Base-by-base conservation (phyloP, 257 asterid genomes). In the Gynochthodes officinalis region DNA sequence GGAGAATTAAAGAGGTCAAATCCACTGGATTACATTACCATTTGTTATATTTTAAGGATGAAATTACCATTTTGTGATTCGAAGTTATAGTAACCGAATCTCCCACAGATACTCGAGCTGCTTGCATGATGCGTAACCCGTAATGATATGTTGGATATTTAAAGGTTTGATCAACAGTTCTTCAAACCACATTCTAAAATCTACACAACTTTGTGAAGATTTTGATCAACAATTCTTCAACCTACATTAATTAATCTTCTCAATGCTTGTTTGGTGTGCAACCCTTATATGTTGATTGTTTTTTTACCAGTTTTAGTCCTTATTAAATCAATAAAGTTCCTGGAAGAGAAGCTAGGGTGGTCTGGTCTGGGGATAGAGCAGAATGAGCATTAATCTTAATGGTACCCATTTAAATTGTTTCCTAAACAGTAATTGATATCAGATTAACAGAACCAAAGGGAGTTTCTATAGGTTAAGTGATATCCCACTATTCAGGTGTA, bases 21-120 rank as follows among this genome's bases (percentile, higher is more conserved):
- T 32, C 23, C 30, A 59, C 52, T n/a, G 2, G 5, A 15, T 28
- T 58, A 5, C 25, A 33, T 52, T 69, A 32, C 30, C 33, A 23
- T 28, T 18, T 54, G 35, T 53, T 27, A 42, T 12, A 4, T 9
- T 65, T 3, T 2, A 86, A 80, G 21, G 79, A 67, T 75, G 75
- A 77, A 82, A 84, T 71, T 86, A 90, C 48, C 89, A 83, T 76
- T 83, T 82, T 16, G 89, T 82, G 65, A 85, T 86, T 66, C 84
- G 70, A 69, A 90, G 77, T 75, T 86, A 89, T 70, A 86, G 83
- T 27, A 88, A 75, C 4, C 9, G 95, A 81, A 77, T 87, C 91
- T 30, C 96, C 91, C 96, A 89, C 4, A 85, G 75, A 25, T 86
- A 89, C 82, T 87, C 89, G 14, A 87, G 90, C 65, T 89, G 80